phyloP scores from a whole-genome alignment of 1,139 yeast genomes.

The Yamadazyma diospyri region DNA sequence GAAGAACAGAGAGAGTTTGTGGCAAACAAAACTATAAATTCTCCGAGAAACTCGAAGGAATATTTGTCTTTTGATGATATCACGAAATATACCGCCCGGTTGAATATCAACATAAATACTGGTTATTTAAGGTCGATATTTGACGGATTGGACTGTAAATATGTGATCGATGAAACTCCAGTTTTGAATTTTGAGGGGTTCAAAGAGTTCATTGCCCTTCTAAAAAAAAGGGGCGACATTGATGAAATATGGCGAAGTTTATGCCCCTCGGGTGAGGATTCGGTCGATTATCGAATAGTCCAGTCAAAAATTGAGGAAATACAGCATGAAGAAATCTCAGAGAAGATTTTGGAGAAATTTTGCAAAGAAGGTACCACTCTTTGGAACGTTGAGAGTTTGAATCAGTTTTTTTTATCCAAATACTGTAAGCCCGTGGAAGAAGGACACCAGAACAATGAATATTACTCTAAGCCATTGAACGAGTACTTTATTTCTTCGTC shows the following conservation, averaged over 20 bases:
- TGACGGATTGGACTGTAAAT: slow-evolving; percentile 39
- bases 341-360: slow-evolving; percentile 45
- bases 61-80: slow-evolving; percentile 66
- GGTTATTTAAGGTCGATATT: slow-evolving; percentile 36
- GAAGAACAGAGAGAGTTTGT: slow-evolving; percentile 23
- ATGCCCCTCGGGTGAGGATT: slow-evolving; percentile 26
- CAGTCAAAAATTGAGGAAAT: slow-evolving; percentile 23
- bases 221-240: slow-evolving; percentile 36
- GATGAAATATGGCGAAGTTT: slow-evolving; percentile 23
- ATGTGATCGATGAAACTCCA: slow-evolving; percentile 10
- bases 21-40: slow-evolving; percentile 18
- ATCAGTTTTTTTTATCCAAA: slow-evolving; percentile 49
- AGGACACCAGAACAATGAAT: slow-evolving; percentile 21
- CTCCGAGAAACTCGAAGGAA: slow-evolving; percentile 22
- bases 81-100: slow-evolving; percentile 55
- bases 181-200: slow-evolving; percentile 66
- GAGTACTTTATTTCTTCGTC: slow-evolving; percentile 90
- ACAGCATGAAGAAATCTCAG: slow-evolving; percentile 49
- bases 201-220: slow-evolving; percentile 59
- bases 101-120: slow-evolving; percentile 58
- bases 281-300: slow-evolving; percentile 35
- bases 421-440: slow-evolving; percentile 34
- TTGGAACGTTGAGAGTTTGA: slow-evolving; percentile 50
- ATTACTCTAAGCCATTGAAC: slow-evolving; percentile 67
- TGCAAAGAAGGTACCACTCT: slow-evolving; percentile 22